Base-by-base conservation (phyloP, 306 rosid species). In the Rosa rugosa region DNA sequence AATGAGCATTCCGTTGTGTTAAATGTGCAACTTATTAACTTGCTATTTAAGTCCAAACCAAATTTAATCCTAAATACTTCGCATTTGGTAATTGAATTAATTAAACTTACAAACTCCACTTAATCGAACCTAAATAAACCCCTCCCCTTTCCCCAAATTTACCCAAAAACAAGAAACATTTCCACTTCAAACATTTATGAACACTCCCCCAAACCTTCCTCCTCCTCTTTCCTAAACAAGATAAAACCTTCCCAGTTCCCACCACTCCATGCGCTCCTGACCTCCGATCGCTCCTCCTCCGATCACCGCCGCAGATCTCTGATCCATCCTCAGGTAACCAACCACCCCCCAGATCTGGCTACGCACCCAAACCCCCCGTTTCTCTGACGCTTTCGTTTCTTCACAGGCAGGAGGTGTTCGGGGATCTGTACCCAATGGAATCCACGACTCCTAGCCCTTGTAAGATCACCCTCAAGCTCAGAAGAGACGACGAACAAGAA, bases 391-490 rank as follows among this genome's bases (percentile, higher is more conserved):
- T 22, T 57, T 57, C 64, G 14, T 57, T 8, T 57, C 13, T 31
- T 1, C 10, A 5, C 27, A 40, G 71, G 27, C 22, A 27, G 25
- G 57, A 59, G 57, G 59, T 27, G 34, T n/a, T 63, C 23, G 62
- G 72, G n/a, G 79, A 75, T 75, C 79, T 31, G 46, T 53, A 3
- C 9, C 12, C 36, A 0, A 75, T 75, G 79, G 79, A 17, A 9
- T 41, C 68, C 46, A 3, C 38, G 11, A 20, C 64, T 60, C 79
- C 54, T 5, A 31, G 71, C 60, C 80, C 57, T 18, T 77, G 72
- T 62, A 86, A 81, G 62, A 80, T 84, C 69, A 83, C 87, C 44
- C 82, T 83, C 80, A 74, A 80, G 57, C 85, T 83, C 27, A 70
- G 27, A 79, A 81, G 49, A 77, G n/a, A 63, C 41, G n/a, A 17